Percentiles rank a stretch among this genome's conserved stretches.
These are phyloP conservation scores for Antitrichia curtipendula DNA, from an alignment of 225 moss, liverwort and hornwort species.

Conservation along the genomic window DNA sequence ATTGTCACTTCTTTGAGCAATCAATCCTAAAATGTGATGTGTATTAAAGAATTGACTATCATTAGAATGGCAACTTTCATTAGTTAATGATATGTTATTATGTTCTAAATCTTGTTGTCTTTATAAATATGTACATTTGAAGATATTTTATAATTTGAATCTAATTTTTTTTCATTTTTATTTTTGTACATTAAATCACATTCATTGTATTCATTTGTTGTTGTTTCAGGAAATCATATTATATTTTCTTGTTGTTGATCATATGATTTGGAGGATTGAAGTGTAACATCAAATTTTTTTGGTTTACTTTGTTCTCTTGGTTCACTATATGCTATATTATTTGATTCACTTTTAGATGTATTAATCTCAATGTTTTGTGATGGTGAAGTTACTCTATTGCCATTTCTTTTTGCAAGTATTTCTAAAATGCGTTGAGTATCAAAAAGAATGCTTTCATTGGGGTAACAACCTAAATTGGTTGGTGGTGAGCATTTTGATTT, in stretches of 20 bases:
- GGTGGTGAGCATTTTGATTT: not conserved
- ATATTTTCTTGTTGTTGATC: not conserved
- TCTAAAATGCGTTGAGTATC: not conserved
- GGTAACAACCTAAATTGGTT: not conserved
- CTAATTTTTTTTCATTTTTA: not conserved
- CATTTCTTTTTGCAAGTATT: not conserved
- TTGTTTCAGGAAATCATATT: not conserved
- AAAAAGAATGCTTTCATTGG: not conserved
- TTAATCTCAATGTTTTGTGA: not conserved
- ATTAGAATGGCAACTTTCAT: not conserved
- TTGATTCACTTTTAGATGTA: not conserved
- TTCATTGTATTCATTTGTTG: not conserved
- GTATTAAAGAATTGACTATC: not conserved
- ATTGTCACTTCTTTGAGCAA: not conserved
- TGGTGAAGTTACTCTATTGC: too few species aligned
- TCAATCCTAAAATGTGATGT: not conserved
- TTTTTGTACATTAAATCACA: not conserved
- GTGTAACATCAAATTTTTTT: not conserved
- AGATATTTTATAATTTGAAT: not conserved
- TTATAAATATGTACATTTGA: not conserved
- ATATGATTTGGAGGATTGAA: not conserved
- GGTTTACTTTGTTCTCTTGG: not conserved
- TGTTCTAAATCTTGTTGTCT: not conserved
- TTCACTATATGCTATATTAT: not conserved
- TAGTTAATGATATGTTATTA: not conserved